phyloP scores from a whole-genome alignment of 2,329 filamentous ascomycete species.

The Penicillium nordicum region DNA sequence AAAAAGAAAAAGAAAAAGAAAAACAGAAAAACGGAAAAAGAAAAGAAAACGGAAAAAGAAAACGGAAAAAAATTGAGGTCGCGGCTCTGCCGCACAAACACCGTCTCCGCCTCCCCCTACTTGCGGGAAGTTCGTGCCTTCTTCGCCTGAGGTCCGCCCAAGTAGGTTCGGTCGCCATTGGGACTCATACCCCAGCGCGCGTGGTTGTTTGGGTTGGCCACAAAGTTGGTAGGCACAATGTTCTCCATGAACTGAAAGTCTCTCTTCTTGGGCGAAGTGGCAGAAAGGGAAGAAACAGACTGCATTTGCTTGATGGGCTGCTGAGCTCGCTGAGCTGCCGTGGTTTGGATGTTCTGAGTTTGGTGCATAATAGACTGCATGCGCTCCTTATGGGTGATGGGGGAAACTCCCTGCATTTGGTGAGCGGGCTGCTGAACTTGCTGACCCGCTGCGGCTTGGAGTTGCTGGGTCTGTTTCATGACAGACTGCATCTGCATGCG shows the following conservation, averaged over 20 bases:
- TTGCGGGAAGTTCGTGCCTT: not conserved
- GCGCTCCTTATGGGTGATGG: not conserved
- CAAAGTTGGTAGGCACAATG: conserved; percentile 17
- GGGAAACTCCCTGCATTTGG: not conserved
- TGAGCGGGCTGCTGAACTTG: not conserved
- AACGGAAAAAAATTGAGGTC: not conserved
- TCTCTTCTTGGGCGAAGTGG: conserved; percentile 4
- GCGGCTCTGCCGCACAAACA: not conserved
- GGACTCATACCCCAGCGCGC: conserved; percentile 17
- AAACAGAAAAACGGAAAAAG: no score
- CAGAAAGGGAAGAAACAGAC: not conserved
- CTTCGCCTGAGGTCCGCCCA: conserved; percentile 18
- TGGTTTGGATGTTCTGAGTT: not conserved
- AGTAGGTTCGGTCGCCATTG: conserved; percentile 15
- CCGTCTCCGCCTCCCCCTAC: not conserved
- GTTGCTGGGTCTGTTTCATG: not conserved
- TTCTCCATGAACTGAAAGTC: conserved; percentile 14
- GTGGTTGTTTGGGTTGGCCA: conserved; percentile 26
- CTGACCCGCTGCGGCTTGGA: not conserved
- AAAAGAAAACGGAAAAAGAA: no score
- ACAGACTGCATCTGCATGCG: not conserved
- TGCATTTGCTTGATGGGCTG: not conserved
- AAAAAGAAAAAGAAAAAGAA: no score
- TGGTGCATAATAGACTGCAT: not conserved
- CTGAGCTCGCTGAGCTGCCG: not conserved